Percentiles rank a stretch among this genome's conserved stretches.
phyloP scores from a whole-genome alignment of 371 early-diverging fungal genomes.

The Haplosporangium sp. region DNA sequence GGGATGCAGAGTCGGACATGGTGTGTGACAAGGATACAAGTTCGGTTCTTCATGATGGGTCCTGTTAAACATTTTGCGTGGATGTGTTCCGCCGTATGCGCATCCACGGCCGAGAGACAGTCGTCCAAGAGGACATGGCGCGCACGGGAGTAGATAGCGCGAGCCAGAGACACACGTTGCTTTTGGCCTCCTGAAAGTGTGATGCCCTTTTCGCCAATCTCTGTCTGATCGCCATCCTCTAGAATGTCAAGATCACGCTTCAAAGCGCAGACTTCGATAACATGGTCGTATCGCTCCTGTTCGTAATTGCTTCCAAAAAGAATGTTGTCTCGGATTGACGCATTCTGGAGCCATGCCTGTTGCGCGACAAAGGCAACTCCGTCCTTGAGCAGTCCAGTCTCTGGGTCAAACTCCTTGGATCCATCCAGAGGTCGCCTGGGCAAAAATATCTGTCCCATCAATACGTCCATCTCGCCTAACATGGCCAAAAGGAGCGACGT shows the following conservation, averaged over 20 bases:
- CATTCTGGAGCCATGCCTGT: conserved; percentile 89
- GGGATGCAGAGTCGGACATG: conserved; percentile 83
- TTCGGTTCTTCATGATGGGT: conserved; percentile 78
- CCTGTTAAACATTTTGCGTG: conserved; percentile 76
- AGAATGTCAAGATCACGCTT: conserved; percentile 83
- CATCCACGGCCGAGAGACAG: conserved; percentile 84
- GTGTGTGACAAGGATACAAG: conserved; percentile 90
- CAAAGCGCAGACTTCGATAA: conserved; percentile 73
- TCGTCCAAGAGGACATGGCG: conserved; percentile 85
- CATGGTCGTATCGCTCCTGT: conserved; percentile 70
- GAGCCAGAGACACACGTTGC: conserved; percentile 84
- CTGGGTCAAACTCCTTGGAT: conserved; percentile 54
- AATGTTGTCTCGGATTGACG: conserved; percentile 86
- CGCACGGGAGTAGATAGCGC: conserved; percentile 85
- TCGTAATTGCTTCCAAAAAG: conserved; percentile 82
- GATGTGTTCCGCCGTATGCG: conserved; percentile 91
- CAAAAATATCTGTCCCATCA: conserved; percentile 59
- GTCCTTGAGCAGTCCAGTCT: conserved; percentile 57
- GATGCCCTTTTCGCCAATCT: conserved; percentile 91
- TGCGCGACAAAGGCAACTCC: conserved; percentile 85
- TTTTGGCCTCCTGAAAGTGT: conserved; percentile 84
- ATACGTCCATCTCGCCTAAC: conserved; percentile 72
- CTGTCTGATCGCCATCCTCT: conserved; percentile 89
- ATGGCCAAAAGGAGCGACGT: conserved; percentile 74
- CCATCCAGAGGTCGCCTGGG: conserved; percentile 58